Base-by-base conservation (phyloP, 306 rosid species). In the Pyrus bretschneideri region DNA sequence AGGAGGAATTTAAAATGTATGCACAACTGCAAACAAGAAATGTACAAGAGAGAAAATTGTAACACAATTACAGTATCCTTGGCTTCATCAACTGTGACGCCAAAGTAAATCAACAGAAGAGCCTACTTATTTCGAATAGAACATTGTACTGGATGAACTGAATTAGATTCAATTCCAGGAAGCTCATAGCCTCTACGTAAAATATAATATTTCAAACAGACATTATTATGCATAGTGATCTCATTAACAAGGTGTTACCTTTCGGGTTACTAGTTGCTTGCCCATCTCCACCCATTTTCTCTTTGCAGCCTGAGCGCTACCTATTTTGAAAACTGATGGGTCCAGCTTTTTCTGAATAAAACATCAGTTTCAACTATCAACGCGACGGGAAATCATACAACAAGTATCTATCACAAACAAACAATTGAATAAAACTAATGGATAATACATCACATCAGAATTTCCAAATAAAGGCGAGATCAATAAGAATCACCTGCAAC, bases 281-380 rank as follows among this genome's bases (percentile, higher is more conserved):
- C 98, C 98, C 82, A 94, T 84, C 3, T 87, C 91, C 68, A 94
- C 92, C 98, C 97, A 94, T 79, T 85, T 90, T 66, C 90, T 92
- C 82, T 92, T 94, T 4, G 88, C 90, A 35, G 98, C 98, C 83
- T 94, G 97, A 4, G 96, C 87, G 49, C 89, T 83, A 27, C 73
- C 98, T 72, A 94, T 94, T 83, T 92, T 94, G 88, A 87, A 92
- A 67, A 49, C 55, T 0, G 90, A 67, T 5, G 89, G 85, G 31
- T 75, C 88, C 9, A 94, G 72, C 79, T 89, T 94, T 84, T 84
- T 92, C 95, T 93, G 86, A 86, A 91, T 46, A 70, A 66, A 82
- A 82, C 29, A 76, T 30, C 57, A 78, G 15, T 67, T 78, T 72
- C 55, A 8, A 4, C 21, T 51, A 58, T 58, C 62, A 64, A 60